Evolutionary conservation across 148 eudicot species (phyloP), one percentile per base, ranked within the genome.

Genomic region (Pharnaceum exiguum): DNA sequence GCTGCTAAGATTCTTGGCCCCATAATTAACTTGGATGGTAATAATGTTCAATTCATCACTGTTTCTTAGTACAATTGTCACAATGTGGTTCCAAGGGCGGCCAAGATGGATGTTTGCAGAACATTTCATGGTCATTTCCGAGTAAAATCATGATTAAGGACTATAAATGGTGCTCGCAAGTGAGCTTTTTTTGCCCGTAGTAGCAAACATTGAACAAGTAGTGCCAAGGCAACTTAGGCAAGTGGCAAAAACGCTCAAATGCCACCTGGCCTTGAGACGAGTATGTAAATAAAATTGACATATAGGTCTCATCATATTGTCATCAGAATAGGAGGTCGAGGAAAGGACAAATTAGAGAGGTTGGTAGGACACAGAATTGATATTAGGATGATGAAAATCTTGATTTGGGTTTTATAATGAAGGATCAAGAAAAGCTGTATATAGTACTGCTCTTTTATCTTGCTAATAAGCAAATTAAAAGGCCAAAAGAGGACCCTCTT

Each of bases 351-450:
- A 22, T 15, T 27, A 45, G 25, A 10, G 42, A 45, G 29, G 68
- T 64, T 60, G 73, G 62, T 64, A 68, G 73, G 73, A 7, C 46
- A 58, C 60, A 68, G 10, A 42, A 30, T 55, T 46, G 58, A 51
- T 66, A 39, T 51, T 63, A 46, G 54, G 65, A 52, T 61, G 60
- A 40, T 66, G 46, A 56, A 51, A 33, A 49, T 26, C 66, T 42
- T 54, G 23, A 28, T 7, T 39, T 57, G 21, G 56, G 69, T 47
- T 53, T n/a, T n/a, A n/a, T 67, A 67, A 42, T 56, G 51, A 46
- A 36, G 5, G 28, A 35, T 55, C 55, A 35, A 36, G 47, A 55
- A 55, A 65, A 55, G 62, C n/a, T n/a, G n/a, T n/a, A n/a, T 55
- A n/a, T 27, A 42, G 21, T 13, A 30, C n/a, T 30, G 39, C 44